Conservation (phyloP, 805 yeast species). For the Pichia ethanolica region DNA sequence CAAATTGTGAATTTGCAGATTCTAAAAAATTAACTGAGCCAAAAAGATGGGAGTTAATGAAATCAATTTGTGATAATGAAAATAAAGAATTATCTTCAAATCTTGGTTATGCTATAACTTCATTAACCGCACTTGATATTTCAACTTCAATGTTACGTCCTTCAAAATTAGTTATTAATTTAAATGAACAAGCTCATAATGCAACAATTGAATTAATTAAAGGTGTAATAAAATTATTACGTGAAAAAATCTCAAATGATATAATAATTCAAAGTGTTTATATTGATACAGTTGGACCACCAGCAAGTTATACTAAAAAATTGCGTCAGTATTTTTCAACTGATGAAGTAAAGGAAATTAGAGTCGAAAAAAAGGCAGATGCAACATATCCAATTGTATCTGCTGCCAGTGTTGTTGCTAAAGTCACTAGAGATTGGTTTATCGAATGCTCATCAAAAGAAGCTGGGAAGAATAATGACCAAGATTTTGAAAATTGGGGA, state of each 20-base stretch:
- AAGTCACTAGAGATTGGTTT: constrained; percentile 77
- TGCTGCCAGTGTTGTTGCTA: constrained; percentile 92
- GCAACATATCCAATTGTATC: constrained; percentile 86
- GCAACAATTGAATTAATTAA: constrained; percentile 77
- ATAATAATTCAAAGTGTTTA: constrained; percentile 64
- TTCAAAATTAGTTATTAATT: constrained; percentile 44
- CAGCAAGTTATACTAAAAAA: constrained; percentile 72
- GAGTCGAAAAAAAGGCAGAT: constrained; percentile 94
- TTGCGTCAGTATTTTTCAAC: constrained; percentile 61
- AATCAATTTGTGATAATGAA: constrained; percentile 45
- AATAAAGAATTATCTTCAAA: not conserved
- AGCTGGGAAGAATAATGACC: constrained; percentile 4
- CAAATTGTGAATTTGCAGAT: constrained; percentile 80
- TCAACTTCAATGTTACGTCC: constrained; percentile 80
- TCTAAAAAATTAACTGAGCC: constrained; percentile 79
- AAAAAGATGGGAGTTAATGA: constrained; percentile 55
- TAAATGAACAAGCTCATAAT: constrained; percentile 95
- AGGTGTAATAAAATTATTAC: constrained; percentile 41
- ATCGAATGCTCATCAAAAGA: constrained; percentile 11
- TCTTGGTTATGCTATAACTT: constrained; percentile 82
- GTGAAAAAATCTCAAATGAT: constrained; percentile 28
- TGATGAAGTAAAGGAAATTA: constrained; percentile 39
- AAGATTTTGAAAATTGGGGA: constrained; percentile 41
- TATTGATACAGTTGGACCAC: constrained; percentile 98
- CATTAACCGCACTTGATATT: constrained; percentile 82